Percentiles rank a stretch among this genome's conserved stretches.
phyloP scores from a whole-genome alignment of 345 rosid species.

The Zanthoxylum bungeanum region DNA sequence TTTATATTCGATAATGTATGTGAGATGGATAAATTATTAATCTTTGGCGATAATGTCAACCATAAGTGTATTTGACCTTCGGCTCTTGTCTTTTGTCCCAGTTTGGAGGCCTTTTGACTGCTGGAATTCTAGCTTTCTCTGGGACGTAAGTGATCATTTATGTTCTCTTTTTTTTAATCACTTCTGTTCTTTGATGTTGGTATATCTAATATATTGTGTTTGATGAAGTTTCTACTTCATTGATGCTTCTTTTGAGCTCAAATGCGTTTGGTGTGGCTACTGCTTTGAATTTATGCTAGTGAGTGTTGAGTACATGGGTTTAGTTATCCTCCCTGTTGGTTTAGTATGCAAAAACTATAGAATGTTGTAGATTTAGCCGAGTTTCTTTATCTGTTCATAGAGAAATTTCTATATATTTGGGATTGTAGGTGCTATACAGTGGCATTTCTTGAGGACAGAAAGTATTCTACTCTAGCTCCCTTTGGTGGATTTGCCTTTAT shows the following conservation, averaged over 20 bases:
- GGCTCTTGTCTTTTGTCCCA: conserved; percentile 28
- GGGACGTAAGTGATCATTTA: conserved; percentile 74
- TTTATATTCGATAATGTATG: too few relatives aligned
- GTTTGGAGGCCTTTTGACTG: conserved; percentile 90
- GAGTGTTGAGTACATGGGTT: background rate
- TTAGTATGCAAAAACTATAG: background rate
- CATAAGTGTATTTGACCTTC: background rate
- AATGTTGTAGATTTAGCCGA: too few relatives aligned
- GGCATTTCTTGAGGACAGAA: conserved; percentile 79
- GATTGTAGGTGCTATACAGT: conserved; percentile 72
- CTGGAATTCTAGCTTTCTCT: conserved; percentile 80
- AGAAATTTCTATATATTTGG: background rate
- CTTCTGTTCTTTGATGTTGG: conserved; percentile 11
- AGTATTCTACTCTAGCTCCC: conserved; percentile 75
- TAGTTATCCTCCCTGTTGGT: background rate
- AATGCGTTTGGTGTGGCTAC: background rate
- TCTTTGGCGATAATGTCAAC: background rate
- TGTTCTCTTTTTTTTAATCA: too few relatives aligned
- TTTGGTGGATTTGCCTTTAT: conserved; percentile 86
- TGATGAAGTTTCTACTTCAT: background rate
- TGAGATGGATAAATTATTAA: background rate
- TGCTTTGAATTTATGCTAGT: background rate
- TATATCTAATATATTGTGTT: background rate
- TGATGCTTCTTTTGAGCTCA: conserved; percentile 1
- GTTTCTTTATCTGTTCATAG: background rate